Evolutionary conservation across 176 grass and related monocot species (phyloP), one percentile per base, ranked within the genome.

Genomic region (Thinopyrum elongatum): DNA sequence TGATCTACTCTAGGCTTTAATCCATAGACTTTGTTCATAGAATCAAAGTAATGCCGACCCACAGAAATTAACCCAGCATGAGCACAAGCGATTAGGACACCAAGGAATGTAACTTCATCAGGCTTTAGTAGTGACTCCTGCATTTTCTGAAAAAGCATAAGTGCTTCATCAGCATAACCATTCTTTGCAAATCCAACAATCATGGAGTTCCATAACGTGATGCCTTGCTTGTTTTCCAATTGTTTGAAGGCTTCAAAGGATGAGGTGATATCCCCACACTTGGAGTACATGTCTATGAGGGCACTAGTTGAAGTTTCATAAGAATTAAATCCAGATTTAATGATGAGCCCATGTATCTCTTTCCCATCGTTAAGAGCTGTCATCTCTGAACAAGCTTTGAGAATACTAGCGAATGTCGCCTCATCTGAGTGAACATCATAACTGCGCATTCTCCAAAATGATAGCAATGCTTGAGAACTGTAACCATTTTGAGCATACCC

Each of bases 401-500:
- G 86, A 76, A 92, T 91, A 89, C 93, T 95, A 36, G 86, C 77
- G 29, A 89, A 92, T 42, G 93, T 90, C 17, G 84, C 91, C 51
- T 92, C 93, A 70, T 92, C 93, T 64, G 83, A 82, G 30, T 15
- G 41, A 39, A 92, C 58, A 79, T 77, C 22, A 66, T 66, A 89
- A 69, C 77, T 82, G 33, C 67, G 90, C 93, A 92, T 95, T 87
- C 80, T 84, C 80, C 86, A 83, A 77, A 95, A 95, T 22, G 85
- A 89, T 15, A 79, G 6, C 86, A 95, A 89, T 35, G 93, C 80
- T 70, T 92, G 88, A 70, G 49, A 73, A 36, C 86, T 87, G 66
- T 87, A 89, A 89, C 90, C 93, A 80, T 88, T 95, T 78, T 92
- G 86, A 90, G 93, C 93, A 90, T 95, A 92, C 36, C 93, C 93